Base-by-base conservation (phyloP, 2,329 filamentous ascomycete genomes). In the Colletotrichum endophyticum region DNA sequence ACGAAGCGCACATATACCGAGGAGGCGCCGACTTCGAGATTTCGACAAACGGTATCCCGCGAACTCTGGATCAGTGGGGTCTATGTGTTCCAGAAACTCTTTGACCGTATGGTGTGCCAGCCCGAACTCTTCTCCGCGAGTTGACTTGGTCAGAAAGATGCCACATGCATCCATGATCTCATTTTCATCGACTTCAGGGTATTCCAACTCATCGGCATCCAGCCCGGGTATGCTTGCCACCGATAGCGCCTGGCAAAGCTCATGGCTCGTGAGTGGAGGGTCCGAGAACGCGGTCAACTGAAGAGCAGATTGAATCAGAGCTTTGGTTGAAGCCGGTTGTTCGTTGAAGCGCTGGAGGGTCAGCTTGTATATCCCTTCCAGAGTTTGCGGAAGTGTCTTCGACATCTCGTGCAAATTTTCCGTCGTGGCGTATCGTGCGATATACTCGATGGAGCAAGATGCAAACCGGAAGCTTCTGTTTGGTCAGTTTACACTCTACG, bases 241-340 rank as follows among this genome's bases (percentile, higher is more conserved):
- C 4, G 72, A 73, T 11, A 73, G 7, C 3, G 72, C 72, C 34
- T 73, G 72, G 12, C 72, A 73, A 11, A 73, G 19, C 15, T 73
- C 72, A n/a, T 30, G n/a, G 3, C 8, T n/a, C 3, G 25, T 49
- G 4, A 73, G 72, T 2, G 66, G 25, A 2, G 19, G 34, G 15
- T 22, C 25, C 22, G 30, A 32, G 30, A 25, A 32, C 2, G 32
- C 19, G 4, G 30, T n/a, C 9, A 73, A 9, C 0, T 53, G 7
- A 2, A 73, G 9, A 12, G 66, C 12, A 22, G n/a, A 39, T 25
- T 64, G 66, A 3, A 73, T 28, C 15, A 73, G 11, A 12, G 15
- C 36, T 13, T 22, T 8, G 8, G 66, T 56, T 4, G 30, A 32
- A 8, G 39, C 19, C 6, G 7, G 4, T 1, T 30, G 12, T 8